phyloP scores from a whole-genome alignment of 768 basidiomycete species.

The Lactifluus echinatus region DNA sequence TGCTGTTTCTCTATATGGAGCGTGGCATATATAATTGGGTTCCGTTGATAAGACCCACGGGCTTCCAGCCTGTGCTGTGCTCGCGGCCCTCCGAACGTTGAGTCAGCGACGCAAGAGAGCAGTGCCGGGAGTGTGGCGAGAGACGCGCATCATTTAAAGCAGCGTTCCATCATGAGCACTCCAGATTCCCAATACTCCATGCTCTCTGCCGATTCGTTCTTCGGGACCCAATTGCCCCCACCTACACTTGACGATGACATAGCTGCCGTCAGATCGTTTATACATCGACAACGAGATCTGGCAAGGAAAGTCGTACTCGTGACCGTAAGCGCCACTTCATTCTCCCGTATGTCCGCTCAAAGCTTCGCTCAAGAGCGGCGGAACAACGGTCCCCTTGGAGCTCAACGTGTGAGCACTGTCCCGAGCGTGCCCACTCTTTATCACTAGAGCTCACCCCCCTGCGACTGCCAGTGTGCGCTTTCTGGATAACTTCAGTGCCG shows the following conservation, averaged over 20 bases:
- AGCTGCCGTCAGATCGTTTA: conserved; percentile 55
- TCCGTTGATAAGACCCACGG: not conserved
- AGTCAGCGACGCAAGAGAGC: too few species aligned
- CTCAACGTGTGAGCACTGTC: conserved; percentile 84
- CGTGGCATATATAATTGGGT: not conserved
- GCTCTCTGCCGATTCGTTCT: conserved; percentile 88
- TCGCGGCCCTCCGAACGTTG: too few species aligned
- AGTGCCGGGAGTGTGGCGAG: not conserved
- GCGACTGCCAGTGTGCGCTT: conserved; percentile 77
- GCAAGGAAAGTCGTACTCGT: conserved; percentile 83
- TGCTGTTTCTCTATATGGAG: not conserved
- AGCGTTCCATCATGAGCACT: conserved; percentile 5
- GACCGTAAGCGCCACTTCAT: conserved; percentile 52
- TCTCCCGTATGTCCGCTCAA: not conserved
- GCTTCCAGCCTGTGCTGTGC: too few species aligned
- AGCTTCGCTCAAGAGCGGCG: conserved; percentile 65
- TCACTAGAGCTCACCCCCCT: conserved; percentile 19
- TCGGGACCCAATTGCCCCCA: conserved; percentile 79
- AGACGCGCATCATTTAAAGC: not conserved
- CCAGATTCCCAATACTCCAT: not conserved
- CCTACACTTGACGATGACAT: conserved; percentile 61
- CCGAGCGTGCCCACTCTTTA: conserved; percentile 1
- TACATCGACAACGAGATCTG: conserved; percentile 52
- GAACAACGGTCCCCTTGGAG: conserved; percentile 95
- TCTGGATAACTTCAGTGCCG: conserved; percentile 97